Conservation (phyloP, 2,329 filamentous ascomycete species). For the Emericellopsis cladophorae region DNA sequence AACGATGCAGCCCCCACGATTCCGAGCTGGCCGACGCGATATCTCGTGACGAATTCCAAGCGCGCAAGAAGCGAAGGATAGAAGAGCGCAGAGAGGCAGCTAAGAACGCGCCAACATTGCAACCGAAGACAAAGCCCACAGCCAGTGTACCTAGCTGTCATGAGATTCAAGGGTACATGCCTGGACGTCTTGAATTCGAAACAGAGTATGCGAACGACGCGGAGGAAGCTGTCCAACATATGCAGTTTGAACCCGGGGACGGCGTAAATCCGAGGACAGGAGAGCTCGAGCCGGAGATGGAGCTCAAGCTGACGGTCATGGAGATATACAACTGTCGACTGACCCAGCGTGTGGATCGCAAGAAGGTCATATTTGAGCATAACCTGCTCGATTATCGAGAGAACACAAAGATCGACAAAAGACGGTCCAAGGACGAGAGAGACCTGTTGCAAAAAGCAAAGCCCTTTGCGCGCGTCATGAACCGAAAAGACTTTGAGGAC, state of each 20-base stretch:
- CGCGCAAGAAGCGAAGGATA: conserved; percentile 83
- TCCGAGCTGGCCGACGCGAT: conserved; percentile 67
- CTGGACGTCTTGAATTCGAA: conserved; percentile 91
- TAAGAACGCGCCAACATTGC: conserved; percentile 70
- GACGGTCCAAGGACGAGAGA: conserved; percentile 86
- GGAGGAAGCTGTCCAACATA: conserved; percentile 93
- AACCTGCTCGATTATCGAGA: conserved; percentile 87
- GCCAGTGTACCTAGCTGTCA: conserved; percentile 92
- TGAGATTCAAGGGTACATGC: conserved; percentile 98
- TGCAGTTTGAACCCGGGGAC: conserved; percentile 96
- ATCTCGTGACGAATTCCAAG: conserved; percentile 84
- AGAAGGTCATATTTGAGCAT: conserved; percentile 95
- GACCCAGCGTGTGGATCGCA: conserved; percentile 82
- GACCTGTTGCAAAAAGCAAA: conserved; percentile 89
- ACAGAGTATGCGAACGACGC: conserved; percentile 96
- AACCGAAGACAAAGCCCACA: conserved; percentile 90
- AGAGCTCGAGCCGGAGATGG: conserved; percentile 88
- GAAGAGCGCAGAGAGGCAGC: conserved; percentile 81
- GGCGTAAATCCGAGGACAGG: conserved; percentile 76
- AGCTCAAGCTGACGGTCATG: conserved; percentile 95
- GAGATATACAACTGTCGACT: conserved; percentile 93
- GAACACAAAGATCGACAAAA: conserved; percentile 83
- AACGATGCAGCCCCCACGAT: conserved; percentile 73
- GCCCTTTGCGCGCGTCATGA: conserved; percentile 95
- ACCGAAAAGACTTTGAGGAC: conserved; percentile 75